Evolutionary conservation across 2,329 filamentous ascomycete genomes (phyloP).

Genomic region (Colletotrichum kahawae): DNA sequence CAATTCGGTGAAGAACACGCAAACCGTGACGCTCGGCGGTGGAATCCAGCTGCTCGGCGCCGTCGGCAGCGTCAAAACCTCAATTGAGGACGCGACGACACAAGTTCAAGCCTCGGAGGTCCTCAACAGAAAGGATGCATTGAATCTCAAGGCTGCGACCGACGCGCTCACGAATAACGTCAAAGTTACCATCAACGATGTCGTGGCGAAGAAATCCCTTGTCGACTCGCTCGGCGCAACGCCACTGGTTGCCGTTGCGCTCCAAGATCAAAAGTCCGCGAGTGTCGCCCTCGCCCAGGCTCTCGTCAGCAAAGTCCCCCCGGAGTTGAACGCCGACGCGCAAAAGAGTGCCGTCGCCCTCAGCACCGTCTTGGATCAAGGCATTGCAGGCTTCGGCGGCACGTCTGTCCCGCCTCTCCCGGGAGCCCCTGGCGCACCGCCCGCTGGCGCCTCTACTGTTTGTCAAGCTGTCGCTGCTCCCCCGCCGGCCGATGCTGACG

Average conservation of each 20-base stretch:
- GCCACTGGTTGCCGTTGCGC: slow-evolving; percentile 14
- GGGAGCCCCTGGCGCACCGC: background rate
- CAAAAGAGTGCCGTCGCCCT: slow-evolving; percentile 7
- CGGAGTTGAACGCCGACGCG: slow-evolving; percentile 2
- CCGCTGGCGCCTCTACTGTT: background rate
- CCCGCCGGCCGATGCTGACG: background rate
- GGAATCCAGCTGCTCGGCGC: background rate
- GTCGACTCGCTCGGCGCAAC: slow-evolving; percentile 14
- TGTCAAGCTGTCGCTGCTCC: background rate
- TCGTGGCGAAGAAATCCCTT: slow-evolving; percentile 7
- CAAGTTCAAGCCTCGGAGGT: background rate
- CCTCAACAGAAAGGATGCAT: background rate
- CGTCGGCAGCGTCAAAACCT: background rate
- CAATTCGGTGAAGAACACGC: slow-evolving; percentile 6
- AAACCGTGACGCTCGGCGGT: background rate
- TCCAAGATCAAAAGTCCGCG: slow-evolving; percentile 12
- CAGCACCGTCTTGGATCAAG: slow-evolving; percentile 3
- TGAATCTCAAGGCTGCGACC: slow-evolving; percentile 11
- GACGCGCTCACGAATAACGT: slow-evolving; percentile 19
- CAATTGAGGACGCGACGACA: slow-evolving; percentile 7
- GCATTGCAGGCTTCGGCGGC: slow-evolving; percentile 1
- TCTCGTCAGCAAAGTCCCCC: slow-evolving; percentile 7
- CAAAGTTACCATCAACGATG: slow-evolving; percentile 16
- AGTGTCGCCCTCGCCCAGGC: slow-evolving; percentile 11
- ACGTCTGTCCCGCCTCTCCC: background rate